phyloP scores from a whole-genome alignment of 1,284 basidiomycete genomes.

The Rhizoctonia solani region DNA sequence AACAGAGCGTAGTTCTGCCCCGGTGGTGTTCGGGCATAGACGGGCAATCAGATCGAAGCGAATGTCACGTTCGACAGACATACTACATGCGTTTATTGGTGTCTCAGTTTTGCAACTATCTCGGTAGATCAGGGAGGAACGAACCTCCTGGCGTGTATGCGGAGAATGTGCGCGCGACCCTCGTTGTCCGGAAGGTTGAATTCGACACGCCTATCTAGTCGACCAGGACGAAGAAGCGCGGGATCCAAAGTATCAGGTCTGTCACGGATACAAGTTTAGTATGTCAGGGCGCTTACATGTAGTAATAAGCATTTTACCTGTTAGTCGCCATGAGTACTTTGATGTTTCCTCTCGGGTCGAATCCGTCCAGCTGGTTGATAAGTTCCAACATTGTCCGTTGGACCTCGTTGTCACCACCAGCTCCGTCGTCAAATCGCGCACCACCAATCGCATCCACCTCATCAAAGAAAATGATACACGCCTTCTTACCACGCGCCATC shows the following conservation, averaged over 20 bases:
- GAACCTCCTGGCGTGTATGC: conserved; percentile 93
- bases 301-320: conserved; percentile 60
- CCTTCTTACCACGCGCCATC: conserved; percentile 98
- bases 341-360: conserved; percentile 98
- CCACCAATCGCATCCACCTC: conserved; percentile 98
- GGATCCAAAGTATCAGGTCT: conserved; percentile 99
- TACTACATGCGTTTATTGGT: conserved; percentile 56
- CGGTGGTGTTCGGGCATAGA: conserved; percentile 96
- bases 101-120: conserved; percentile 11
- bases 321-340: conserved; percentile 99
- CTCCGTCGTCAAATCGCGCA: conserved; percentile 98
- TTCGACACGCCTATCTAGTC: conserved; percentile 94
- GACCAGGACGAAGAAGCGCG: conserved; percentile 92
- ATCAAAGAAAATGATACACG: conserved; percentile 99
- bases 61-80: conserved; percentile 97
- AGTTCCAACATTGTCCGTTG: conserved; percentile 99
- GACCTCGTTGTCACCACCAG: conserved; percentile 98
- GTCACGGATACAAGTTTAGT: background rate
- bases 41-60: conserved; percentile 97
- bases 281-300: background rate
- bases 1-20: conserved; percentile 94
- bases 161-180: conserved; percentile 94
- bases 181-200: conserved; percentile 96
- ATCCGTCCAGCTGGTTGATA: conserved; percentile 98
- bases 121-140: conserved; percentile 39